phyloP scores from a whole-genome alignment of 192 early-diverging fungal species.

The Backusella macrospora region DNA sequence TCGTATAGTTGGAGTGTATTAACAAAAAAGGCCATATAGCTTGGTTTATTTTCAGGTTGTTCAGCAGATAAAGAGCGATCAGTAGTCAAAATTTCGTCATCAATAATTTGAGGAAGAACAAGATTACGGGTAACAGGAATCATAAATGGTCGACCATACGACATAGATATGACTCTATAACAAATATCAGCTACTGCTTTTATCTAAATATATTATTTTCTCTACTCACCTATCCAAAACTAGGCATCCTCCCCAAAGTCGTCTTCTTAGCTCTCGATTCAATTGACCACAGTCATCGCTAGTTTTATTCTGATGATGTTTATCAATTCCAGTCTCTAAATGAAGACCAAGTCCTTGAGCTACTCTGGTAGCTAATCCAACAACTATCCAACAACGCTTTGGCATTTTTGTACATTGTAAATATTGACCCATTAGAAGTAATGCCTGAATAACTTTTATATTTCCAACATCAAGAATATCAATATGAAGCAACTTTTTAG shows the following conservation, averaged over 20 bases:
- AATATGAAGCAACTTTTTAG: slow-evolving; percentile 17
- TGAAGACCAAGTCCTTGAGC: slow-evolving; percentile 26
- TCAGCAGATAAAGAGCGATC: not conserved
- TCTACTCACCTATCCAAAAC: slow-evolving; percentile 17
- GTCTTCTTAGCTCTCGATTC: slow-evolving; percentile 11
- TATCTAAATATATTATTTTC: not conserved
- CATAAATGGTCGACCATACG: slow-evolving; percentile 25
- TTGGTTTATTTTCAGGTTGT: slow-evolving; percentile 20
- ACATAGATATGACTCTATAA: slow-evolving; percentile 18
- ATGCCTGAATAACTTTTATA: slow-evolving; percentile 22
- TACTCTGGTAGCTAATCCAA: slow-evolving; percentile 20
- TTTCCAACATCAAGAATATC: slow-evolving; percentile 24
- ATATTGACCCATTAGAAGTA: slow-evolving; percentile 28
- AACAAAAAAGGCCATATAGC: slow-evolving; percentile 24
- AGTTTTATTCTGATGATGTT: slow-evolving; percentile 5
- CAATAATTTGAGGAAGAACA: slow-evolving; percentile 21
- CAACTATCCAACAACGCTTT: slow-evolving; percentile 20
- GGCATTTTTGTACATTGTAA: slow-evolving; percentile 23
- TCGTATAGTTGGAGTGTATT: slow-evolving; percentile 23
- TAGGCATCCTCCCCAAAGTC: slow-evolving; percentile 21
- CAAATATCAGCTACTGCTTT: not conserved
- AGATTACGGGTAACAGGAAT: slow-evolving; percentile 15
- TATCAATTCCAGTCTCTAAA: slow-evolving; percentile 3
- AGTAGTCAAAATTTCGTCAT: slow-evolving; percentile 22
- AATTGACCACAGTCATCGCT: not conserved